Evolutionary conservation across 2,329 filamentous ascomycete genomes (phyloP).

Genomic region (Colletotrichum acutatum): DNA sequence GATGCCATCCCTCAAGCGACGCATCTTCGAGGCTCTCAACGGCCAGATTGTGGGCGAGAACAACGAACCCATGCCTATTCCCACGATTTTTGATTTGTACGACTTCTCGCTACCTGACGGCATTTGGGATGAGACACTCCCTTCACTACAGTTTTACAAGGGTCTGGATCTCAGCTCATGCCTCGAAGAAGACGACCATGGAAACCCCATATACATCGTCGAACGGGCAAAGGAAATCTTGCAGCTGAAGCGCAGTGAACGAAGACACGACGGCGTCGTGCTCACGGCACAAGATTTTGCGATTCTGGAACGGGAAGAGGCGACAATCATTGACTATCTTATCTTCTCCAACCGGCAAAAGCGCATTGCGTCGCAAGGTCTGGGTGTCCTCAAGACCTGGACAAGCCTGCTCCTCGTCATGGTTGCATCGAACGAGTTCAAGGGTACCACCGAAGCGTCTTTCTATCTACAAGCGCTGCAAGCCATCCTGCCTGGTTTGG

Average conservation of each 20-base stretch:
- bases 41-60: conserved; percentile 77
- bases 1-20: conserved; percentile 75
- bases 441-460: conserved; percentile 74
- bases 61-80: conserved; percentile 73
- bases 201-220: conserved; percentile 72
- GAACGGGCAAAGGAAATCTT: conserved; percentile 80
- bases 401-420: conserved; percentile 85
- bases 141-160: conserved; percentile 68
- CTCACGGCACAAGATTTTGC: conserved; percentile 60
- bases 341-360: conserved; percentile 71
- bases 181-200: conserved; percentile 68
- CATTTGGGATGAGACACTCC: conserved; percentile 62
- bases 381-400: conserved; percentile 84
- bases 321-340: conserved; percentile 69
- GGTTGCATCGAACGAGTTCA: conserved; percentile 84
- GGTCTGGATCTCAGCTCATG: conserved; percentile 77
- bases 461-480: conserved; percentile 90
- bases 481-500: conserved; percentile 87
- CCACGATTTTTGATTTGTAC: conserved; percentile 90
- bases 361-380: conserved; percentile 66
- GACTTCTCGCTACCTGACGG: conserved; percentile 78
- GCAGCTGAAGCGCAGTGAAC: conserved; percentile 73
- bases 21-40: conserved; percentile 78
- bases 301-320: conserved; percentile 67
- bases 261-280: conserved; percentile 60